phyloP scores from a whole-genome alignment of 2,329 filamentous ascomycete species.

The Talaromyces sp. region DNA sequence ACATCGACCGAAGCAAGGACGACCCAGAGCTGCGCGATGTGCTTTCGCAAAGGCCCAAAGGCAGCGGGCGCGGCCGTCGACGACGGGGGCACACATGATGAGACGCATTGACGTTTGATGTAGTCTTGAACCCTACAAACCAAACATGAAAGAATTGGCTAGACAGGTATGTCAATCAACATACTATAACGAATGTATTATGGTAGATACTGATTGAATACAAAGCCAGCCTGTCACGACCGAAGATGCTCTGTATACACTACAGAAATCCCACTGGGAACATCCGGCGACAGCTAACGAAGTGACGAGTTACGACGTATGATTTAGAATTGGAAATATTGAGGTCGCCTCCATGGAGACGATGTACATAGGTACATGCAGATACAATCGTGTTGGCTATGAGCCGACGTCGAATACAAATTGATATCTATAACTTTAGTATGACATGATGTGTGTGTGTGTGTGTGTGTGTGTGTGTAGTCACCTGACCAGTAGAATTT shows the following conservation, averaged over 20 bases:
- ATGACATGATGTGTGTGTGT: too few relatives aligned
- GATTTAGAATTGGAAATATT: neutral
- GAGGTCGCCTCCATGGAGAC: neutral
- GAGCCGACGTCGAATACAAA: neutral
- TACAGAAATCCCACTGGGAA: neutral
- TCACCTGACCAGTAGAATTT: neutral
- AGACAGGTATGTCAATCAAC: neutral
- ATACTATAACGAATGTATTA: neutral
- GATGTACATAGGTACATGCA: neutral
- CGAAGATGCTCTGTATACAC: neutral
- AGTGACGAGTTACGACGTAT: neutral
- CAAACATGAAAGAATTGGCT: neutral
- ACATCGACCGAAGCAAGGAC: constrained; percentile 83
- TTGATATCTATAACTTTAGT: neutral
- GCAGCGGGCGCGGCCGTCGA: constrained; percentile 73
- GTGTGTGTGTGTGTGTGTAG: neutral
- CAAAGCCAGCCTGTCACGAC: neutral
- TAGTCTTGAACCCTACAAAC: neutral
- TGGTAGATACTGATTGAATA: neutral
- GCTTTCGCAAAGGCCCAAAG: constrained; percentile 78
- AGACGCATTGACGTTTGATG: neutral
- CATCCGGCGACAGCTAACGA: neutral
- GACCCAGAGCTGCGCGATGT: constrained; percentile 78
- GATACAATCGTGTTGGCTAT: neutral
- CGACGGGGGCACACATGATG: constrained; percentile 47